Percentiles rank a stretch among this genome's conserved stretches.
phyloP scores from a whole-genome alignment of 129 eudicot genomes.

The Arctium lappa region DNA sequence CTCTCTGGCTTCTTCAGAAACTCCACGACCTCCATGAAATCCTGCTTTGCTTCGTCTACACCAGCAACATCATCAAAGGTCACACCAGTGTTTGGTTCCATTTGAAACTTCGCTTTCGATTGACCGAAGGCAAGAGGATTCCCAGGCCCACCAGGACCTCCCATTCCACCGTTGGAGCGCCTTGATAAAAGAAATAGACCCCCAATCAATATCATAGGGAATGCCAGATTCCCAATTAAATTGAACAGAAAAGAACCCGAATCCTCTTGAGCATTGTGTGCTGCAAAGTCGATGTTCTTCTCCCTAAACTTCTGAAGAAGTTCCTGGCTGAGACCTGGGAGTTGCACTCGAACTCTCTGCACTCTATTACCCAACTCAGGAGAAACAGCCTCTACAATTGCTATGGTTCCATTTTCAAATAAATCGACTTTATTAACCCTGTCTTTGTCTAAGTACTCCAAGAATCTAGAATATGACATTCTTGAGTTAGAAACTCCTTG shows the following conservation, averaged over 20 bases:
- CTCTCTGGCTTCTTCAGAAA: constrained; percentile 95
- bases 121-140: constrained; percentile 84
- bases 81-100: constrained; percentile 98
- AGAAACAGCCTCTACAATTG: constrained; percentile 93
- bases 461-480: constrained; percentile 93
- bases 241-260: constrained; percentile 84
- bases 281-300: constrained; percentile 95
- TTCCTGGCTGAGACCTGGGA: constrained; percentile 97
- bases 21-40: constrained; percentile 96
- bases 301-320: constrained; percentile 92
- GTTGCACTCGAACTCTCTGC: constrained; percentile 96
- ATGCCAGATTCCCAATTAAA: constrained; percentile 86
- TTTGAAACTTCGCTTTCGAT: constrained; percentile 91
- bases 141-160: constrained; percentile 98
- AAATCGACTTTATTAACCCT: constrained; percentile 86
- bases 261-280: constrained; percentile 98
- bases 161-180: constrained; percentile 90
- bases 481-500: constrained; percentile 97
- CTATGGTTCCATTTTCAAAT: constrained; percentile 91
- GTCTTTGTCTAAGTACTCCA: constrained; percentile 92
- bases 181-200: constrained; percentile 93
- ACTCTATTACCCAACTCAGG: constrained; percentile 96
- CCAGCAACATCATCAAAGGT: constrained; percentile 98
- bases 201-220: constrained; percentile 82
- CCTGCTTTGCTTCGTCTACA: constrained; percentile 98